Evolutionary conservation across 169 alveolate species (phyloP).

Genomic region (Condylostoma magnum): DNA sequence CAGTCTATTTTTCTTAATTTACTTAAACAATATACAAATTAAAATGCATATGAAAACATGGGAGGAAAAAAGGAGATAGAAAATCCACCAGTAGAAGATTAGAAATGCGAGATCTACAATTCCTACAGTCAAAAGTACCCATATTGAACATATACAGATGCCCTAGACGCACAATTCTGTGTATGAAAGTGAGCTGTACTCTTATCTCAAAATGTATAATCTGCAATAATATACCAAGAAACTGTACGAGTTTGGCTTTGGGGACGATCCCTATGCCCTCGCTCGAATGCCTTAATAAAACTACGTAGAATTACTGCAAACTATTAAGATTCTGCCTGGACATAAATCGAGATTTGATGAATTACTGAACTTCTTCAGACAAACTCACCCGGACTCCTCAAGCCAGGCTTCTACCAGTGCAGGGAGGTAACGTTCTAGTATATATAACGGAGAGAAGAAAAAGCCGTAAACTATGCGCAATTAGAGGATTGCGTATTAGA

Average conservation of each 20-base stretch:
- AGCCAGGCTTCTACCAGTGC: background rate
- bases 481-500: background rate
- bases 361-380: background rate
- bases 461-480: background rate
- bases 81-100: constrained; percentile 19
- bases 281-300: background rate
- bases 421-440: background rate
- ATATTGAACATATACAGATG: background rate
- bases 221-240: constrained; percentile 11
- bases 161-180: background rate
- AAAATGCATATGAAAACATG: constrained; percentile 31
- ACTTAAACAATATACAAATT: too few species aligned
- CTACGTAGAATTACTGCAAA: background rate
- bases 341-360: constrained; percentile 1
- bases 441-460: background rate
- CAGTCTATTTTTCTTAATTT: too few species aligned
- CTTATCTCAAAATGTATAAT: background rate
- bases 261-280: background rate
- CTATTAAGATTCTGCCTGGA: constrained; percentile 28
- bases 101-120: constrained; percentile 32
- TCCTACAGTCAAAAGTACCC: constrained; percentile 5
- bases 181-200: background rate
- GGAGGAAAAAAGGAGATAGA: constrained; percentile 13
- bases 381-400: background rate
- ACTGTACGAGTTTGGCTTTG: constrained; percentile 21